Percentiles rank a stretch among this genome's conserved stretches.
phyloP scores from a whole-genome alignment of 1,284 basidiomycete species.

The Xanthoconium separans region DNA sequence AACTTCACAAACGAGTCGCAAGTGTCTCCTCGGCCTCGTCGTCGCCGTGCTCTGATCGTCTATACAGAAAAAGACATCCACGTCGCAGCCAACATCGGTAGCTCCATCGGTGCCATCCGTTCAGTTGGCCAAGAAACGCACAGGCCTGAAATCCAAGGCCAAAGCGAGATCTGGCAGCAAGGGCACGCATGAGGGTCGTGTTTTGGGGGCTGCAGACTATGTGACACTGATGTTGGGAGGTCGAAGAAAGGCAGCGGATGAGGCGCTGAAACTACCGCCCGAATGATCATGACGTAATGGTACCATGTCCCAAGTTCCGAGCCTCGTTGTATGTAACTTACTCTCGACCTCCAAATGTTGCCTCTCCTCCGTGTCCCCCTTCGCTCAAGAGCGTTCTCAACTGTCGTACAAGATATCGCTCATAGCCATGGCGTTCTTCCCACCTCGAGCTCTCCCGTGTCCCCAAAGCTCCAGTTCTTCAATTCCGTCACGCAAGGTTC shows the following conservation, averaged over 20 bases:
- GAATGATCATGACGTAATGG: slow-evolving; percentile 24
- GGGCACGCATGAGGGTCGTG: slow-evolving; percentile 37
- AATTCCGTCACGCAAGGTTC: slow-evolving; percentile 65
- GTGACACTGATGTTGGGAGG: slow-evolving; percentile 71
- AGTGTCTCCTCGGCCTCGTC: slow-evolving; percentile 8
- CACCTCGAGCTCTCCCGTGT: slow-evolving; percentile 64
- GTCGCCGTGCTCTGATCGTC: not conserved
- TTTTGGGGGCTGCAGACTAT: slow-evolving; percentile 76
- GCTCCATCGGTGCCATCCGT: slow-evolving; percentile 6
- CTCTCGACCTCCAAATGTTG: slow-evolving; percentile 15
- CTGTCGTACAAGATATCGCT: slow-evolving; percentile 26
- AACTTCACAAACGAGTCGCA: slow-evolving; percentile 42
- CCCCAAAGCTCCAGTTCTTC: slow-evolving; percentile 70
- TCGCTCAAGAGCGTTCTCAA: slow-evolving; percentile 19
- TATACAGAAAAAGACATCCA: slow-evolving; percentile 29
- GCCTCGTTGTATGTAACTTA: not conserved
- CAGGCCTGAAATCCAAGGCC: slow-evolving; percentile 42
- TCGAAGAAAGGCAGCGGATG: slow-evolving; percentile 57
- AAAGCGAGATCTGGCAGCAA: slow-evolving; percentile 36
- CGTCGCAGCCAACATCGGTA: slow-evolving; percentile 5
- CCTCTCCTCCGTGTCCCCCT: not conserved
- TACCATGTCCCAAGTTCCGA: slow-evolving; percentile 22
- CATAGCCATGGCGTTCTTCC: slow-evolving; percentile 49
- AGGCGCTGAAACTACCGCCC: slow-evolving; percentile 57
- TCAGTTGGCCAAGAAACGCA: slow-evolving; percentile 41